phyloP scores from a whole-genome alignment of 2,329 filamentous ascomycete genomes.

The Venturia carpophila region DNA sequence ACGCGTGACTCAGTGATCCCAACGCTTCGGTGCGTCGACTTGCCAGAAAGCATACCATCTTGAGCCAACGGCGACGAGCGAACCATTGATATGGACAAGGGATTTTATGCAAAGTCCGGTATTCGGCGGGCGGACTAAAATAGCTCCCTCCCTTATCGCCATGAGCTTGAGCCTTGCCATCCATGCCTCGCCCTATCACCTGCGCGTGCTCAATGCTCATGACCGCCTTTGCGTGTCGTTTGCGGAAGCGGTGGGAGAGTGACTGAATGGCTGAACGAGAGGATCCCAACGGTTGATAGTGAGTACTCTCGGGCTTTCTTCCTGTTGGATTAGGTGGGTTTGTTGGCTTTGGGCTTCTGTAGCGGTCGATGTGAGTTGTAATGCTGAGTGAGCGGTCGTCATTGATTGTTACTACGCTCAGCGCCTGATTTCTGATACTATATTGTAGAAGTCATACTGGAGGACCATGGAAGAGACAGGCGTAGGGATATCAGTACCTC shows the following conservation, averaged over 20 bases:
- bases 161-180: constrained; percentile 1
- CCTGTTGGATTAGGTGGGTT: not conserved
- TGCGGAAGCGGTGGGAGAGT: not conserved
- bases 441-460: not conserved
- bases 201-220: not conserved
- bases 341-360: not conserved
- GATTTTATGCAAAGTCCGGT: not conserved
- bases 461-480: not conserved
- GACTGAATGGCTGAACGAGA: not conserved
- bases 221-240: not conserved
- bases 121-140: not conserved
- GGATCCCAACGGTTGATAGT: not conserved
- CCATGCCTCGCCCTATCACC: not conserved
- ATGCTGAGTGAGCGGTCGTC: not conserved
- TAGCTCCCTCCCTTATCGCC: not conserved
- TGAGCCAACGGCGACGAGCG: not conserved
- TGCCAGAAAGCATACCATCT: too few species aligned
- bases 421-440: not conserved
- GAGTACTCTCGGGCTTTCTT: not conserved
- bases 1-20: not conserved
- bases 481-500: not conserved
- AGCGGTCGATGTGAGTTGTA: not conserved
- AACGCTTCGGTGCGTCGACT: not conserved
- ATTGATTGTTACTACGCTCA: not conserved
- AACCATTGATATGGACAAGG: not conserved